phyloP scores from a whole-genome alignment of 495 filamentous ascomycete species.

The Sordaria brevicollis region DNA sequence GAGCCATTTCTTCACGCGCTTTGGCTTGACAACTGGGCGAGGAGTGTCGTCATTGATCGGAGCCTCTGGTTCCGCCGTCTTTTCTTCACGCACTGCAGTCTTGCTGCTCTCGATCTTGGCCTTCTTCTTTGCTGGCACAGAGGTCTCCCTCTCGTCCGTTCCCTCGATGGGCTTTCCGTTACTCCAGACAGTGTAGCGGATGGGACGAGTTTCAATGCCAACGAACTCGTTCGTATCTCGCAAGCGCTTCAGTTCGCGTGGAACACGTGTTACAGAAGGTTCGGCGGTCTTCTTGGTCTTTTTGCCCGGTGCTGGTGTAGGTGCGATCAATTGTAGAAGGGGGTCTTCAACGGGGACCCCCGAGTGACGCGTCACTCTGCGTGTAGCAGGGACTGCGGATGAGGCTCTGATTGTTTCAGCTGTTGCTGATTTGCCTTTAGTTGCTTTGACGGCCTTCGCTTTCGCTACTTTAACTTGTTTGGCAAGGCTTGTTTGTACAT shows the following conservation, averaged over 20 bases:
- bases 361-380: conserved; percentile 30
- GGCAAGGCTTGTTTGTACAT: not conserved
- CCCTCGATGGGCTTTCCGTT: conserved; percentile 42
- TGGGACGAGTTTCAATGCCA: conserved; percentile 39
- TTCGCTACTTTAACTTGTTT: not conserved
- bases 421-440: not conserved
- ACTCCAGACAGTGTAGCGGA: conserved; percentile 41
- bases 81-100: not conserved
- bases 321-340: conserved; percentile 35
- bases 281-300: conserved; percentile 35
- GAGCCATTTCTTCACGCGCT: conserved; percentile 61
- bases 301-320: conserved; percentile 25
- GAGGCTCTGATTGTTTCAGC: not conserved
- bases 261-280: conserved; percentile 24
- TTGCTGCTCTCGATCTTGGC: conserved; percentile 23
- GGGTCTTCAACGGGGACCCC: conserved; percentile 34
- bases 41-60: conserved; percentile 24
- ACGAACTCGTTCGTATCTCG: conserved; percentile 46
- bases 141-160: conserved; percentile 8
- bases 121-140: conserved; percentile 31
- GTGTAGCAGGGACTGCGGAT: conserved; percentile 23
- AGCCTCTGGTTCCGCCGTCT: conserved; percentile 34
- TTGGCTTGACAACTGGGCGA: conserved; percentile 30
- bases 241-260: conserved; percentile 39
- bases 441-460: not conserved